phyloP scores from a whole-genome alignment of 2,329 filamentous ascomycete species.

The Nakataea oryzae region DNA sequence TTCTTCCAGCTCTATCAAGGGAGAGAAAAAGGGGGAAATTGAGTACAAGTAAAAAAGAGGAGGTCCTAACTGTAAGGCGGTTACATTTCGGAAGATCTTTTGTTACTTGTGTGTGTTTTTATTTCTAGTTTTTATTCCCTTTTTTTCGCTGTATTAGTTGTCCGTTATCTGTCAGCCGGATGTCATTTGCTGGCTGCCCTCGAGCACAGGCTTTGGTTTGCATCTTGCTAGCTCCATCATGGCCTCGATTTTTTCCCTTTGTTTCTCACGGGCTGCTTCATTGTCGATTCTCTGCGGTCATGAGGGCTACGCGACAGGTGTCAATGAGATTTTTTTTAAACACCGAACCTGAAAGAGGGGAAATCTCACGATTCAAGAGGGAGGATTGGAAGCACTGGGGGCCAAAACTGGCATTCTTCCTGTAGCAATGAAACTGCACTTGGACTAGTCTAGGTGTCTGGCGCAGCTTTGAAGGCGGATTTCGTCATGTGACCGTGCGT shows the following conservation, averaged over 20 bases:
- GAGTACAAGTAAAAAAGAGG: background rate
- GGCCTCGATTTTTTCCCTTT: background rate
- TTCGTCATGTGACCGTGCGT: background rate
- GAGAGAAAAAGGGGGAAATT: slow-evolving; percentile 5
- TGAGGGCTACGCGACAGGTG: background rate
- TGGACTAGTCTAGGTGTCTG: no score
- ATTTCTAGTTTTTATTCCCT: background rate
- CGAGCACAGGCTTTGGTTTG: background rate
- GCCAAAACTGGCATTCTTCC: no score
- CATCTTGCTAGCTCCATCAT: no score
- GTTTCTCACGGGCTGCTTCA: background rate
- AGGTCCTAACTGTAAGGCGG: background rate
- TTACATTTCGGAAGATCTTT: background rate
- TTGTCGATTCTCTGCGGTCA: background rate
- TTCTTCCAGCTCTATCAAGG: background rate
- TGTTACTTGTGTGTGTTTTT: no score
- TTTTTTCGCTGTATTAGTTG: background rate
- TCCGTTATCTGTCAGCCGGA: background rate
- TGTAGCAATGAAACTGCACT: no score
- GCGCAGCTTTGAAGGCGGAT: no score
- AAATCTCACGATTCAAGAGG: background rate
- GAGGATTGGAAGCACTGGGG: background rate
- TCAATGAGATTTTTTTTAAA: background rate
- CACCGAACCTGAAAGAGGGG: background rate
- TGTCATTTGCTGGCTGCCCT: background rate